Evolutionary conservation across 2,329 filamentous ascomycete species (phyloP).

Genomic region (Sporothrix luriei): DNA sequence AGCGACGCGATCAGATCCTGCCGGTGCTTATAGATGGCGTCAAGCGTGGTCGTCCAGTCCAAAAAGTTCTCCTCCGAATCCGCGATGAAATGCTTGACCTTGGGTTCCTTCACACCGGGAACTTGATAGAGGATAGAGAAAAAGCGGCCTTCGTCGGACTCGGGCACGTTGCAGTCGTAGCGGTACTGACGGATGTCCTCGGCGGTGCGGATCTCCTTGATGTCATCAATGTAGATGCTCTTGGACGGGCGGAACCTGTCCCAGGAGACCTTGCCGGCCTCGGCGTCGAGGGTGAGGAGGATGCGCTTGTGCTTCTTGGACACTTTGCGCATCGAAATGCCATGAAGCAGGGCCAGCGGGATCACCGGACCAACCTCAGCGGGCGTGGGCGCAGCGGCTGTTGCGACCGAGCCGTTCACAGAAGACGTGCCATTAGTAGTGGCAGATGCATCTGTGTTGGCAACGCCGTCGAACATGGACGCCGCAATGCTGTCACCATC

Average conservation of each 20-base stretch:
- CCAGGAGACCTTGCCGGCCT: slow-evolving; percentile 86
- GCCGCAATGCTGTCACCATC: slow-evolving; percentile 40
- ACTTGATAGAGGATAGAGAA: slow-evolving; percentile 88
- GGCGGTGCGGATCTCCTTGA: slow-evolving; percentile 84
- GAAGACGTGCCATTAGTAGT: slow-evolving; percentile 52
- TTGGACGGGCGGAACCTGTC: slow-evolving; percentile 77
- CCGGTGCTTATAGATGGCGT: slow-evolving; percentile 80
- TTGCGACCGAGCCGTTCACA: slow-evolving; percentile 44
- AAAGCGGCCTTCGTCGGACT: slow-evolving; percentile 70
- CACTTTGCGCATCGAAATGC: slow-evolving; percentile 77
- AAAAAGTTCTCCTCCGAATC: slow-evolving; percentile 70
- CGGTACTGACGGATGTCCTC: slow-evolving; percentile 86
- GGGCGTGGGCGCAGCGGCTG: background rate
- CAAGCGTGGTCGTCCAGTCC: slow-evolving; percentile 81
- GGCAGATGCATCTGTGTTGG: slow-evolving; percentile 52
- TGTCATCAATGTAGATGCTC: slow-evolving; percentile 90
- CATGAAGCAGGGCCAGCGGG: slow-evolving; percentile 74
- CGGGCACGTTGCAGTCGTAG: slow-evolving; percentile 74
- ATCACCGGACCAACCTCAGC: slow-evolving; percentile 68
- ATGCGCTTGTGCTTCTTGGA: slow-evolving; percentile 84
- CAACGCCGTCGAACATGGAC: slow-evolving; percentile 46
- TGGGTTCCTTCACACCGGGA: slow-evolving; percentile 76
- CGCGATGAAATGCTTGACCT: slow-evolving; percentile 86
- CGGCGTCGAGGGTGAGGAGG: slow-evolving; percentile 71
- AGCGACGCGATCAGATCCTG: slow-evolving; percentile 89